Evolutionary conservation across 768 basidiomycete genomes (phyloP).

Genomic region (Leccinum longicurvipes): DNA sequence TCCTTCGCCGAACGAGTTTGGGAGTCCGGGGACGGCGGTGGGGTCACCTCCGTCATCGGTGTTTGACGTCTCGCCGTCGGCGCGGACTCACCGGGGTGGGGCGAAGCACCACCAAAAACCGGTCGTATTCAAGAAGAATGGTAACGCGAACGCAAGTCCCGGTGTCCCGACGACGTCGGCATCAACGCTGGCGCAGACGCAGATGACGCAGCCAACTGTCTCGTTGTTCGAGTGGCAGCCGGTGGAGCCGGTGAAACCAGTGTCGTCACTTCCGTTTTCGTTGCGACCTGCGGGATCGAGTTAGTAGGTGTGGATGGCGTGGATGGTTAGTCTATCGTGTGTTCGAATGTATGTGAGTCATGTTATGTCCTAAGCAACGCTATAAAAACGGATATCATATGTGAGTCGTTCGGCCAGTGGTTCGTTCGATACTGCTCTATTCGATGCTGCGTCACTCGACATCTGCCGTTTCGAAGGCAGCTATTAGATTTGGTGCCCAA

Average conservation of each 20-base stretch:
- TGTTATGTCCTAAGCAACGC: neutral
- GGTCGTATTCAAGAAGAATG: slow-evolving; percentile 28
- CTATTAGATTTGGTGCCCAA: too few relatives aligned
- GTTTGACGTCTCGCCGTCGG: slow-evolving; percentile 18
- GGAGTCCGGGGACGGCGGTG: neutral
- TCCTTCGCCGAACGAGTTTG: slow-evolving; percentile 15
- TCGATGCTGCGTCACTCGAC: too few relatives aligned
- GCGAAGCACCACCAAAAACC: slow-evolving; percentile 36
- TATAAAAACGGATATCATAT: neutral
- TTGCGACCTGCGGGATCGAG: slow-evolving; percentile 17
- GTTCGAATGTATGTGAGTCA: neutral
- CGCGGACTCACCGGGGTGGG: slow-evolving; percentile 17
- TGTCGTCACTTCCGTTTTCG: slow-evolving; percentile 24
- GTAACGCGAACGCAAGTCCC: slow-evolving; percentile 2
- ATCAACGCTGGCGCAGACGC: neutral
- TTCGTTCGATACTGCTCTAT: too few relatives aligned
- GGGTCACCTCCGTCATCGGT: neutral
- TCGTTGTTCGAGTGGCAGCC: slow-evolving; percentile 23
- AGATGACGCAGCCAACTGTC: neutral
- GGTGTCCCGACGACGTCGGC: neutral
- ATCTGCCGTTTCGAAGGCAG: too few relatives aligned
- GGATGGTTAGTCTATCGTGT: neutral
- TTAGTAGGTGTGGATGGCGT: slow-evolving; percentile 1
- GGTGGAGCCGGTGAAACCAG: slow-evolving; percentile 22
- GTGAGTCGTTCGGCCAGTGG: too few relatives aligned